Percentiles rank a stretch among this genome's conserved stretches.
Evolutionary conservation across 805 yeast species (phyloP).

Genomic region (Hanseniaspora mollemarum): DNA sequence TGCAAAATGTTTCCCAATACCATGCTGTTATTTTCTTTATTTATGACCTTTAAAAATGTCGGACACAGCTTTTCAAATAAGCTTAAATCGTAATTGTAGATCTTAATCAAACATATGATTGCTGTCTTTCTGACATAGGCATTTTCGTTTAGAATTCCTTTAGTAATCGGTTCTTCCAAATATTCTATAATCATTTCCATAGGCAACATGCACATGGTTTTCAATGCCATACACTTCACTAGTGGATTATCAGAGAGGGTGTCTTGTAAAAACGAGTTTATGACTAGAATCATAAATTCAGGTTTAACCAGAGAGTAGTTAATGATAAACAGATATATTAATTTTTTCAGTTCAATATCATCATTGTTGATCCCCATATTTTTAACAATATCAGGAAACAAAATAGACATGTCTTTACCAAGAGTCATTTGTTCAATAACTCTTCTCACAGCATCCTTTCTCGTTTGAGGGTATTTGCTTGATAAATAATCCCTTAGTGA

Average conservation of each 20-base stretch:
- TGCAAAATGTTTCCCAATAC: constrained; percentile 90
- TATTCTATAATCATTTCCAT: constrained; percentile 93
- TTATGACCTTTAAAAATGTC: constrained; percentile 51
- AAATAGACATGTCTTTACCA: constrained; percentile 88
- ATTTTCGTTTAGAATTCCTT: constrained; percentile 80
- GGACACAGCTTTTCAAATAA: constrained; percentile 46
- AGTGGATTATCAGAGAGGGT: constrained; percentile 94
- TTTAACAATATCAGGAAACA: constrained; percentile 91
- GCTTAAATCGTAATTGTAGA: constrained; percentile 75
- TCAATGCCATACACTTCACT: constrained; percentile 86
- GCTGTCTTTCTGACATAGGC: constrained; percentile 98
- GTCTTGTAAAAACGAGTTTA: constrained; percentile 89
- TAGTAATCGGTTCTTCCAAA: constrained; percentile 76
- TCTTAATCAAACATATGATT: constrained; percentile 90
- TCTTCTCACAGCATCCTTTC: constrained; percentile 92
- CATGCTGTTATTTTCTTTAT: constrained; percentile 81
- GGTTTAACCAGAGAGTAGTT: constrained; percentile 96
- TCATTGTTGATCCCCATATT: constrained; percentile 75
- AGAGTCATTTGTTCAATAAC: constrained; percentile 97
- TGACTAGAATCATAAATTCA: constrained; percentile 88
- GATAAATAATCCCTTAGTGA: constrained; percentile 85
- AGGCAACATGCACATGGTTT: constrained; percentile 97
- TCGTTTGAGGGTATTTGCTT: constrained; percentile 85
- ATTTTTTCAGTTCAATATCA: constrained; percentile 89
- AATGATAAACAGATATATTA: constrained; percentile 89